Percentiles rank a stretch among this genome's conserved stretches.
These are phyloP conservation scores for Sphaerosporella brunnea DNA, from an alignment of 495 filamentous ascomycete species.

Conservation along the genomic window DNA sequence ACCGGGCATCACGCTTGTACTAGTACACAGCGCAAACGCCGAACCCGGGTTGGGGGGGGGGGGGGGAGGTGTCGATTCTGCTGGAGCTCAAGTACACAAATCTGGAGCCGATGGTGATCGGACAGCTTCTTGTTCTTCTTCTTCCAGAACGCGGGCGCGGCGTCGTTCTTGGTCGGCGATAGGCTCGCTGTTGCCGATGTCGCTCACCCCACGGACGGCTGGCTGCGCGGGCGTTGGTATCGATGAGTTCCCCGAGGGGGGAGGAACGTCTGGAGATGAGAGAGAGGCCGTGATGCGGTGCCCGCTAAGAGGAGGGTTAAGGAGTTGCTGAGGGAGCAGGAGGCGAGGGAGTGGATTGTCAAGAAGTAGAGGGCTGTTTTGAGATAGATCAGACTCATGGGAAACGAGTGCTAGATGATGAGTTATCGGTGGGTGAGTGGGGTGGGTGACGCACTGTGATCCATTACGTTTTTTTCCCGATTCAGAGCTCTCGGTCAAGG, in stretches of 20 bases:
- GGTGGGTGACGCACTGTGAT: no score
- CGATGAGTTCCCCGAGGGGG: constrained; percentile 62
- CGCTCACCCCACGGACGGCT: constrained; percentile 60
- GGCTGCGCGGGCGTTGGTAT: constrained; percentile 67
- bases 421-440: no score
- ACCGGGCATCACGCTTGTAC: constrained; percentile 11
- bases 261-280: constrained; percentile 43
- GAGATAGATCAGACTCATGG: no score
- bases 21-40: constrained; percentile 44
- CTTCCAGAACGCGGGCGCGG: constrained; percentile 59
- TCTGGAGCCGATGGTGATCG: no score
- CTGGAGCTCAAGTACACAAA: no score
- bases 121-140: no score
- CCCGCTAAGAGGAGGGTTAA: constrained; percentile 49
- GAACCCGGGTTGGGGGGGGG: no score
- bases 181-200: constrained; percentile 73
- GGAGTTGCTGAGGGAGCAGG: constrained; percentile 31
- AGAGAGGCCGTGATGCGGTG: constrained; percentile 55
- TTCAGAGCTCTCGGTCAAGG: no score
- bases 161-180: constrained; percentile 70
- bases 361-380: constrained; percentile 39
- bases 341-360: constrained; percentile 38
- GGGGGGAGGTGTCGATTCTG: constrained; percentile 68
- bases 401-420: no score
- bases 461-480: no score